Percentiles rank a stretch among this genome's conserved stretches.
Evolutionary conservation across 768 basidiomycete genomes (phyloP).

Genomic region (Leccinum arenicola): DNA sequence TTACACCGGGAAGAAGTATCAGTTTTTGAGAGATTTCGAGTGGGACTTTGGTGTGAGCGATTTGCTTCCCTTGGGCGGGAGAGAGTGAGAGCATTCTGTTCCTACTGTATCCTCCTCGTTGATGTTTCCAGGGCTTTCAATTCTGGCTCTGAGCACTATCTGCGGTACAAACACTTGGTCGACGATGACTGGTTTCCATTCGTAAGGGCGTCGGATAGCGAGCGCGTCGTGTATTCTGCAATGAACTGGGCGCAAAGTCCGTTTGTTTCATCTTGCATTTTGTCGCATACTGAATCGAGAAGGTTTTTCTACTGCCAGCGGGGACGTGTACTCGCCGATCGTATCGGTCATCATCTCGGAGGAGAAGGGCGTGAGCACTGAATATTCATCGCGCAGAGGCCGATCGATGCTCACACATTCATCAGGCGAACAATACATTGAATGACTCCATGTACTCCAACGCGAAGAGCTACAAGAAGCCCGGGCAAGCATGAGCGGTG

Average conservation of each 20-base stretch:
- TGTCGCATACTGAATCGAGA: conserved; percentile 1
- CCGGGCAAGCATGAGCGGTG: conserved; percentile 29
- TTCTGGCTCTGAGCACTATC: conserved; percentile 49
- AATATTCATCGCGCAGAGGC: not conserved
- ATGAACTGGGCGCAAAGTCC: conserved; percentile 67
- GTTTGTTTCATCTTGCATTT: not conserved
- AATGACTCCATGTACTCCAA: conserved; percentile 65
- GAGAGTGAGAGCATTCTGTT: conserved; percentile 44
- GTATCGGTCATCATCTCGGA: conserved; percentile 54
- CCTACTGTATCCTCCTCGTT: not conserved
- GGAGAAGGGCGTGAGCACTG: conserved; percentile 41
- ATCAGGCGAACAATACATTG: conserved; percentile 62
- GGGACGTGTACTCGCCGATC: conserved; percentile 41
- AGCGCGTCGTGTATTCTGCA: conserved; percentile 65
- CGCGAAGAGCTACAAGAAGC: conserved; percentile 41
- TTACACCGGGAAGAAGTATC: conserved; percentile 44
- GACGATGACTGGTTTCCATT: conserved; percentile 47
- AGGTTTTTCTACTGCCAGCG: conserved; percentile 63
- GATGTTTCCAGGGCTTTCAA: conserved; percentile 40
- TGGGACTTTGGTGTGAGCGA: conserved; percentile 58
- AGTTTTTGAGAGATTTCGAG: conserved; percentile 57
- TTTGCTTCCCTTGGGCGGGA: conserved; percentile 65
- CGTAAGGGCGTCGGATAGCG: conserved; percentile 46
- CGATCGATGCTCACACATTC: conserved; percentile 1
- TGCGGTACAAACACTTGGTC: conserved; percentile 54